Percentiles rank a stretch among this genome's conserved stretches.
Evolutionary conservation across 2,329 filamentous ascomycete species (phyloP).

Genomic region (Trichoderma atrobrunneum): DNA sequence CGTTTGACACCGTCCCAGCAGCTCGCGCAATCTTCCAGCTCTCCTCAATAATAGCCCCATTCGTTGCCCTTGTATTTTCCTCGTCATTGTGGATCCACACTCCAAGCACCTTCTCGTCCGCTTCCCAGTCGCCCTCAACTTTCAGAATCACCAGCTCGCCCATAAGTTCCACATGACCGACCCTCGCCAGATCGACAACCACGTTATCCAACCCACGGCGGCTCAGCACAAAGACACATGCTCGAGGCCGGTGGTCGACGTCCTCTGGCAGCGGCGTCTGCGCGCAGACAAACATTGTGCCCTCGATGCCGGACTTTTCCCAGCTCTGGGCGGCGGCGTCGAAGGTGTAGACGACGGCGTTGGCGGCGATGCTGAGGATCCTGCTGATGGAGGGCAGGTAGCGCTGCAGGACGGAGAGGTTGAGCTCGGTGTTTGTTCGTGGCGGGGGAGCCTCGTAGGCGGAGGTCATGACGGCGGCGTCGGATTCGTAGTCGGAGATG

Average conservation of each 20-base stretch:
- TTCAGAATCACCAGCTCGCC: conserved; percentile 53
- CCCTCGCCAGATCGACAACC: conserved; percentile 59
- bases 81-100: conserved; percentile 55
- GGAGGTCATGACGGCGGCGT: conserved; percentile 47
- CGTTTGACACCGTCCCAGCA: conserved; percentile 29
- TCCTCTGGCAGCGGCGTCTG: conserved; percentile 44
- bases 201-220: conserved; percentile 69
- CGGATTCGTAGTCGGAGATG: conserved; percentile 64
- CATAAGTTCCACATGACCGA: conserved; percentile 62
- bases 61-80: conserved; percentile 42
- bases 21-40: conserved; percentile 41
- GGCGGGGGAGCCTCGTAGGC: conserved; percentile 46
- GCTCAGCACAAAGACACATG: conserved; percentile 71
- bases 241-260: conserved; percentile 36
- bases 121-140: conserved; percentile 35
- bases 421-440: conserved; percentile 81
- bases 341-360: conserved; percentile 83
- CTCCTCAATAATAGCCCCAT: conserved; percentile 42
- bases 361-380: conserved; percentile 79
- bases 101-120: conserved; percentile 45
- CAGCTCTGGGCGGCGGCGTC: conserved; percentile 62
- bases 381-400: conserved; percentile 71
- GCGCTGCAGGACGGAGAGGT: conserved; percentile 77
- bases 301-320: conserved; percentile 85
- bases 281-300: conserved; percentile 83